Evolutionary conservation across 805 yeast genomes (phyloP).

Genomic region (Barnettozyma sp.): DNA sequence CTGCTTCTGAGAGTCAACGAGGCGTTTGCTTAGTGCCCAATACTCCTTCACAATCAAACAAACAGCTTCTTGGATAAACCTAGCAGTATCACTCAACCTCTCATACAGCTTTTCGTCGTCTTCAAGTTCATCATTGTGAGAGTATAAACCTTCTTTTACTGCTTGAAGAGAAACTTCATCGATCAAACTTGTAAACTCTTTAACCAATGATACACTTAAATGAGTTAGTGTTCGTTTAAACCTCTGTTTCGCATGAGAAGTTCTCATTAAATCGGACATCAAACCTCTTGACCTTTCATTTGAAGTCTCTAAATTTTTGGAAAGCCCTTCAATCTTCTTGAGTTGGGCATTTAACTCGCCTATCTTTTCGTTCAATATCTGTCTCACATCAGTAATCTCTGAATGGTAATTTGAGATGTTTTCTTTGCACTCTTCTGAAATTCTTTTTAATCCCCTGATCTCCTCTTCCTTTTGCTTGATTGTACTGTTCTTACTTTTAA

Average conservation of each 20-base stretch:
- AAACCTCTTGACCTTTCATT: conserved; percentile 9
- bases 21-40: conserved; percentile 10
- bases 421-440: neutral
- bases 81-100: conserved; percentile 10
- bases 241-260: conserved; percentile 10
- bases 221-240: conserved; percentile 9
- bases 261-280: conserved; percentile 11
- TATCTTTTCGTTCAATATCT: conserved; percentile 12
- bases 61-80: conserved; percentile 17
- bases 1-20: conserved; percentile 8
- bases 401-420: neutral
- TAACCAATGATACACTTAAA: conserved; percentile 6
- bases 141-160: conserved; percentile 9
- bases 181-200: conserved; percentile 16
- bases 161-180: conserved; percentile 13
- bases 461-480: conserved; percentile 15
- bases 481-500: conserved; percentile 1
- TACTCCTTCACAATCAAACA: conserved; percentile 13
- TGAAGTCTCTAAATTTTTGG: conserved; percentile 2
- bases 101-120: conserved; percentile 8
- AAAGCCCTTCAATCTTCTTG: conserved; percentile 6
- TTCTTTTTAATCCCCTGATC: conserved; percentile 10
- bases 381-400: conserved; percentile 10
- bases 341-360: conserved; percentile 1
- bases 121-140: neutral